phyloP scores from a whole-genome alignment of 495 filamentous ascomycete species.

The Parmelia sp. region DNA sequence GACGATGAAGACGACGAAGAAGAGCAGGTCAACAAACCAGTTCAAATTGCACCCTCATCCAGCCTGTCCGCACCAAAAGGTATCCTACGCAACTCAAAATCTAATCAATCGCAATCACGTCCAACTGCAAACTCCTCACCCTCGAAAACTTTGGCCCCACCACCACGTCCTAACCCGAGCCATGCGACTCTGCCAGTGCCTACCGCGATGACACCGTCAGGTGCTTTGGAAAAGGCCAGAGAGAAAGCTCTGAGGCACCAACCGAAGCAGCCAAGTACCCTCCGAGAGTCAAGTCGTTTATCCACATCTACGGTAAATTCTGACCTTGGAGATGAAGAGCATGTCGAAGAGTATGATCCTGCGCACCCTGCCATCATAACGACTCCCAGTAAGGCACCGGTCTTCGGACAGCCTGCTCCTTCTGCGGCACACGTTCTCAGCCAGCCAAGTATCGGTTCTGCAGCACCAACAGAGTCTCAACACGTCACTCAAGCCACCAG shows the following conservation, averaged over 20 bases:
- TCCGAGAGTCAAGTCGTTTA: constrained; percentile 38
- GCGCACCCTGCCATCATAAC: not conserved
- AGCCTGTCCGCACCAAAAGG: not conserved
- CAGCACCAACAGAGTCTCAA: not conserved
- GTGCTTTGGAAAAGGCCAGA: constrained; percentile 34
- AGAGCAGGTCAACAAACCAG: not conserved
- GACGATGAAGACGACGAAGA: not conserved
- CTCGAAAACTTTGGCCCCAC: constrained; percentile 2
- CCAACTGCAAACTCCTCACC: not conserved
- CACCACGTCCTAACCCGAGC: constrained; percentile 18
- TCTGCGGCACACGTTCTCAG: not conserved
- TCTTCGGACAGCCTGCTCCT: not conserved
- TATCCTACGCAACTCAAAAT: not conserved
- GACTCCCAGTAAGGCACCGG: not conserved
- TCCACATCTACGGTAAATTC: constrained; percentile 28
- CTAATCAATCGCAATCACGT: not conserved
- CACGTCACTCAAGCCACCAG: not conserved
- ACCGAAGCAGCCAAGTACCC: constrained; percentile 43
- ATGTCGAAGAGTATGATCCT: constrained; percentile 2
- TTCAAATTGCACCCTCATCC: not conserved
- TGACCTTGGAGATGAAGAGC: constrained; percentile 2
- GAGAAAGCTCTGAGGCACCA: constrained; percentile 40
- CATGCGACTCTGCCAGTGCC: constrained; percentile 21
- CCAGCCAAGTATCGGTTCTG: not conserved
- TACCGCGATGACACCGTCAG: constrained; percentile 24